phyloP scores from a whole-genome alignment of 2,329 filamentous ascomycete genomes.

The Penicillium sp. region DNA sequence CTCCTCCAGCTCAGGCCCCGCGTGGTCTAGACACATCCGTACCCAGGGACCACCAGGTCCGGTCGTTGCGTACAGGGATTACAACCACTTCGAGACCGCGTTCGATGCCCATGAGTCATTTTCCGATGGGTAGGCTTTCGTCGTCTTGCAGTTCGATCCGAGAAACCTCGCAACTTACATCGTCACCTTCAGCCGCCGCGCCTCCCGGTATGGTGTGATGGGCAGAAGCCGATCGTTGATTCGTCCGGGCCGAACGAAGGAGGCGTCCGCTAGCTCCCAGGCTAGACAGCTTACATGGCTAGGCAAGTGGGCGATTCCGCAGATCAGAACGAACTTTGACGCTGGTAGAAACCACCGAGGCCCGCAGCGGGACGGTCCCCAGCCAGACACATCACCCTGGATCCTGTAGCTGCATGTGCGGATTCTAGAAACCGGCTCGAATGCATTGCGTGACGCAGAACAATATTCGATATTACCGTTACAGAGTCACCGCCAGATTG shows the following conservation, averaged over 20 bases:
- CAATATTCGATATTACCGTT: slow-evolving; percentile 2
- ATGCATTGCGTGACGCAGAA: slow-evolving; percentile 15
- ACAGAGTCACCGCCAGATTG: too few relatives aligned
- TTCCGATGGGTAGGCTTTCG: too few relatives aligned
- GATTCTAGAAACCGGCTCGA: slow-evolving; percentile 21
- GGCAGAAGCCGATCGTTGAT: slow-evolving; percentile 10
- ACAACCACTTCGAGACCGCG: too few relatives aligned
- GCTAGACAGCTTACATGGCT: slow-evolving; percentile 4
- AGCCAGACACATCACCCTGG: slow-evolving; percentile 9
- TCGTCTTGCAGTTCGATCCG: too few relatives aligned
- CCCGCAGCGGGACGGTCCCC: slow-evolving; percentile 16
- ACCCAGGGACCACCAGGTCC: too few relatives aligned
- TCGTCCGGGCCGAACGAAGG: slow-evolving; percentile 8
- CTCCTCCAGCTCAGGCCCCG: too few relatives aligned
- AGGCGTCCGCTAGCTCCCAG: slow-evolving; percentile 8
- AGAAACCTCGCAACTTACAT: too few relatives aligned
- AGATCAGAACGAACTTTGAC: slow-evolving; percentile 13
- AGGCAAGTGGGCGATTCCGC: slow-evolving; percentile 11
- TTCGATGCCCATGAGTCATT: slow-evolving; percentile 3
- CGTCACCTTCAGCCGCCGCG: too few relatives aligned
- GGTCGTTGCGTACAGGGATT: too few relatives aligned
- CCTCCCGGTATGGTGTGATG: slow-evolving; percentile 18
- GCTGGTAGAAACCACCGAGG: slow-evolving; percentile 8
- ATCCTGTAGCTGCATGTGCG: slow-evolving; percentile 11
- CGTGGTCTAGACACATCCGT: too few relatives aligned